These are phyloP conservation scores for Salix brachista DNA, from an alignment of 345 rosid species.

Conservation along the genomic window DNA sequence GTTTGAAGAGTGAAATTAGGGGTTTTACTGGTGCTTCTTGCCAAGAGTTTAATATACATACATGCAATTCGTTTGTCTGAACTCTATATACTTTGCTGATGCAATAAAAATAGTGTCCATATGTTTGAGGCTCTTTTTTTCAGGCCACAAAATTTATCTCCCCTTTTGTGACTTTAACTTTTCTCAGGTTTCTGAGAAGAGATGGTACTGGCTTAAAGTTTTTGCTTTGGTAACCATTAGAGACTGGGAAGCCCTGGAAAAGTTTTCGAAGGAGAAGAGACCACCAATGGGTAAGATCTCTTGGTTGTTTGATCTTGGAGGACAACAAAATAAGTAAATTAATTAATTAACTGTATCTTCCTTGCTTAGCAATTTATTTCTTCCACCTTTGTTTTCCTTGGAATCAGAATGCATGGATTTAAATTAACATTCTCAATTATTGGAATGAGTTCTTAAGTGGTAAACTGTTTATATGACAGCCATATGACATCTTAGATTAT, in stretches of 20 bases:
- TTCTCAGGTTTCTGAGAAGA: conserved; percentile 77
- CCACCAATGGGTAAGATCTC: conserved; percentile 70
- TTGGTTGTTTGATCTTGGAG: background rate
- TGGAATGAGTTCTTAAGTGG: background rate
- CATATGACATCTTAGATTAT: background rate
- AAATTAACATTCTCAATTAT: background rate
- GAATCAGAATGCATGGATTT: background rate
- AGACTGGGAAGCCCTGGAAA: conserved; percentile 91
- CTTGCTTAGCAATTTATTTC: background rate
- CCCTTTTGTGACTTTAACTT: conserved; percentile 1
- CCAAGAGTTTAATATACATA: background rate
- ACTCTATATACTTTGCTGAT: background rate
- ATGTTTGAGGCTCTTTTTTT: background rate
- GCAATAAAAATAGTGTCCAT: background rate
- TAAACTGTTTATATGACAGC: background rate
- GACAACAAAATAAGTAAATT: background rate
- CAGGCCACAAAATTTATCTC: background rate
- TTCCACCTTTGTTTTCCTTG: too few relatives aligned
- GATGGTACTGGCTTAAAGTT: conserved; percentile 96
- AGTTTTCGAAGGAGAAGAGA: conserved; percentile 91
- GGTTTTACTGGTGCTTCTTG: background rate
- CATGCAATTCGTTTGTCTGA: background rate
- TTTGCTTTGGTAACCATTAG: conserved; percentile 85
- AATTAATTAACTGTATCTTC: background rate
- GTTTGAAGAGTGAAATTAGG: background rate